Evolutionary conservation across 2,329 filamentous ascomycete genomes (phyloP).

Genomic region (Chrysoporthe deuterocubensis): DNA sequence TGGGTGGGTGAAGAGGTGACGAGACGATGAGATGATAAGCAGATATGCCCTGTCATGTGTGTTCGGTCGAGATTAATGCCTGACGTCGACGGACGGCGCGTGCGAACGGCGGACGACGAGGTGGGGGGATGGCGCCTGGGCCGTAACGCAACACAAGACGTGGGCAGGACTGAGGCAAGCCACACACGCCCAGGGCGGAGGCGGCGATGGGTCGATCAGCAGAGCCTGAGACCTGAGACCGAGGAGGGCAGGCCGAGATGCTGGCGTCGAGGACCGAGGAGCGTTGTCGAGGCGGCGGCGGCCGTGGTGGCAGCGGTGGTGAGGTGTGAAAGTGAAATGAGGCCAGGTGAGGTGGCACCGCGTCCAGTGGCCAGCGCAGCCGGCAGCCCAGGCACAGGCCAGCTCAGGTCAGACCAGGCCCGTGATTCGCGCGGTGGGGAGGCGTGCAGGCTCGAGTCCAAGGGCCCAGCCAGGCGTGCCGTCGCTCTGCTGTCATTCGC

Average conservation of each 20-base stretch:
- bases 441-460: neutral
- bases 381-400: neutral
- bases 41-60: conserved; percentile 6
- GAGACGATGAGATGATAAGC: conserved; percentile 5
- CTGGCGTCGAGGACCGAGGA: too few relatives aligned
- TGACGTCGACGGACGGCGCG: neutral
- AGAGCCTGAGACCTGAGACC: neutral
- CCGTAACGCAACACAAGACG: conserved; percentile 10
- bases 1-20: neutral
- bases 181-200: conserved; percentile 18
- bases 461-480: neutral
- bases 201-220: neutral
- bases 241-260: neutral
- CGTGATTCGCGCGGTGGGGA: neutral
- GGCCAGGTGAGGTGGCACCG: conserved; percentile 18
- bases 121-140: neutral
- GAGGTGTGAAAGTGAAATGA: neutral
- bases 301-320: neutral
- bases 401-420: neutral
- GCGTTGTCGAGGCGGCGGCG: neutral
- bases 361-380: neutral
- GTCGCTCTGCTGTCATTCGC: neutral
- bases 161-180: conserved; percentile 18
- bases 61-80: neutral
- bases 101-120: neutral